These are phyloP conservation scores for Didymella segeticola DNA, from an alignment of 2,329 filamentous ascomycete genomes.

Conservation along the genomic window DNA sequence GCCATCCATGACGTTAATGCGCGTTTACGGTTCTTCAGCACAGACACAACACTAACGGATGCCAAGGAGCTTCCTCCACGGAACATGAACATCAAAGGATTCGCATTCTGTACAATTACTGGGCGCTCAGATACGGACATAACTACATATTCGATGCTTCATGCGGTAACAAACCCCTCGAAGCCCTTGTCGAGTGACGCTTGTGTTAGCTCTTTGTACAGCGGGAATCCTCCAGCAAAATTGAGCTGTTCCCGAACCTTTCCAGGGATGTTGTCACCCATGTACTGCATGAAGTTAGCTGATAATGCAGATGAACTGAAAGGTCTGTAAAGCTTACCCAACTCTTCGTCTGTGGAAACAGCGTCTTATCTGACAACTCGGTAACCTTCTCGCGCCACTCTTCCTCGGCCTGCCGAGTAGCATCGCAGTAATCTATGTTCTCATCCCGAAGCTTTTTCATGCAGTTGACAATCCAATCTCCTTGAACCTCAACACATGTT, in stretches of 20 bases:
- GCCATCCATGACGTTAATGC: constrained; percentile 33
- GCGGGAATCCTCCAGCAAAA: constrained; percentile 52
- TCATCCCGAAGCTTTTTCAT: constrained; percentile 49
- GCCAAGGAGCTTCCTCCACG: background rate
- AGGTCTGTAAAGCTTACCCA: background rate
- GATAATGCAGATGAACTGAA: background rate
- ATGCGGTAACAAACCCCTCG: constrained; percentile 44
- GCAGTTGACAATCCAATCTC: constrained; percentile 54
- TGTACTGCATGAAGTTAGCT: constrained; percentile 46
- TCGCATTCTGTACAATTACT: background rate
- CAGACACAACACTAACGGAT: constrained; percentile 1
- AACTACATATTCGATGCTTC: background rate
- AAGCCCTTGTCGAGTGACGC: constrained; percentile 48
- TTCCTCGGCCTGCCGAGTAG: constrained; percentile 52
- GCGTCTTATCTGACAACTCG: constrained; percentile 50
- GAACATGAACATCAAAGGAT: background rate
- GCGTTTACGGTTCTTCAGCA: constrained; percentile 24
- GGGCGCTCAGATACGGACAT: background rate
- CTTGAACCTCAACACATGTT: constrained; percentile 54
- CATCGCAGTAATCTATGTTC: constrained; percentile 50
- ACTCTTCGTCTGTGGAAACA: constrained; percentile 41
- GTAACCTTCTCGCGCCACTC: constrained; percentile 52
- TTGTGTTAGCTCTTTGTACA: constrained; percentile 51
- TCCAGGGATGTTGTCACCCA: constrained; percentile 55
- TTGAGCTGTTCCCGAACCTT: constrained; percentile 55